Percentiles rank a stretch among this genome's conserved stretches.
Conservation (phyloP, 441 rosid genomes). For the Hura crepitans region DNA sequence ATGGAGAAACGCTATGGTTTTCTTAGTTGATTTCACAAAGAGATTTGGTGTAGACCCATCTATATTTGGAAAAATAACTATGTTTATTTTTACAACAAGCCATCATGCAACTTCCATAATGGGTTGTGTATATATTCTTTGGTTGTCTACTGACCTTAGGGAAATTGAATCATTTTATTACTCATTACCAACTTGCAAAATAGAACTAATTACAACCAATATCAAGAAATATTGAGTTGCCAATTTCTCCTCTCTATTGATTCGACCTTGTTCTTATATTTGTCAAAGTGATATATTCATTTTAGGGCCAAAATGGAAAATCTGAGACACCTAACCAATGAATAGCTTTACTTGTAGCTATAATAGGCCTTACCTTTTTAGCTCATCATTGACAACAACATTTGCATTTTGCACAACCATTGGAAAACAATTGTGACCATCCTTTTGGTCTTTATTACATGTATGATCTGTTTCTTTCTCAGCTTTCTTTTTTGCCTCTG, state of each 20-base stretch:
- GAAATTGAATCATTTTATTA: background rate
- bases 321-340: background rate
- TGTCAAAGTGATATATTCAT: background rate
- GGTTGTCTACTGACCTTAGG: no score
- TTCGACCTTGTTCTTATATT: background rate
- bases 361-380: conserved; percentile 33
- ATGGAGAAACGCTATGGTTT: background rate
- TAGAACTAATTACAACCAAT: background rate
- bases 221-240: background rate
- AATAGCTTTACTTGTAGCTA: background rate
- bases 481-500: conserved; percentile 23
- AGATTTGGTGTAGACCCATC: background rate
- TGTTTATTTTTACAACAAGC: background rate
- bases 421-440: background rate
- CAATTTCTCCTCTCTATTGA: background rate
- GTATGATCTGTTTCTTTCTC: conserved; percentile 24
- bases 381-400: conserved; percentile 16
- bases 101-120: background rate
- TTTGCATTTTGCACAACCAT: conserved; percentile 5
- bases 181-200: background rate
- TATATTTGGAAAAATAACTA: background rate
- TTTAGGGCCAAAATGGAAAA: background rate
- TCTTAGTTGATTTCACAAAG: background rate
- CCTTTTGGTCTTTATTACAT: background rate
- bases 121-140: background rate